These are phyloP conservation scores for Mycena sanguinolenta DNA, from an alignment of 768 basidiomycete species.

Conservation along the genomic window DNA sequence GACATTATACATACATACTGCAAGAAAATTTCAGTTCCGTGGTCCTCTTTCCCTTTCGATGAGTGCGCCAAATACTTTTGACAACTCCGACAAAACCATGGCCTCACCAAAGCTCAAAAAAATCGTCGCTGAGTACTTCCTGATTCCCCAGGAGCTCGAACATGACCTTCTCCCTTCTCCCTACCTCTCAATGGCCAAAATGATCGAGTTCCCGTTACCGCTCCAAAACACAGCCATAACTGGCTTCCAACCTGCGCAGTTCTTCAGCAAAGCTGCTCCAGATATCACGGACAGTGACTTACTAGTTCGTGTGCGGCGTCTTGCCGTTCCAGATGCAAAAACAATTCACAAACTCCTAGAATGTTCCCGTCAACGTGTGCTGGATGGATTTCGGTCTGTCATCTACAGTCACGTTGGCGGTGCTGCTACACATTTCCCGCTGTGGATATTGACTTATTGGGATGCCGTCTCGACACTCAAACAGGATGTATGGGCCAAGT, in stretches of 20 bases:
- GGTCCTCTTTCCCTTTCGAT: no score
- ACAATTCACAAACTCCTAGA: constrained; percentile 10
- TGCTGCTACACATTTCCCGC: constrained; percentile 1
- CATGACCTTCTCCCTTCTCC: neutral
- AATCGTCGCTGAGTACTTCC: neutral
- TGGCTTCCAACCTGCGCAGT: neutral
- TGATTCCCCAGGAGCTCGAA: neutral
- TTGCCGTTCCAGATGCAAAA: constrained; percentile 12
- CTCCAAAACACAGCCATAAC: neutral
- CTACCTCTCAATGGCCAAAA: neutral
- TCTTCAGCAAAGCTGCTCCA: neutral
- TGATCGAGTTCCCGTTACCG: neutral
- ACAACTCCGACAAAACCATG: no score
- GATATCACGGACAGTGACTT: neutral
- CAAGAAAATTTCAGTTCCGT: no score
- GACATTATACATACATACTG: no score
- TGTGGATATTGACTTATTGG: constrained; percentile 16
- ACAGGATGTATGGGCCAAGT: neutral
- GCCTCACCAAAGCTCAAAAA: no score
- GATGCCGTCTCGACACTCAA: neutral
- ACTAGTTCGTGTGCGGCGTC: constrained; percentile 12
- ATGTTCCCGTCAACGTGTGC: constrained; percentile 12
- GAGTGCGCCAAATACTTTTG: no score
- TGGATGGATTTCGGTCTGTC: constrained; percentile 11
- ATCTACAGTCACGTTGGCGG: constrained; percentile 15